Evolutionary conservation across 2,329 filamentous ascomycete species (phyloP).

Genomic region (Penicillium decumbens): DNA sequence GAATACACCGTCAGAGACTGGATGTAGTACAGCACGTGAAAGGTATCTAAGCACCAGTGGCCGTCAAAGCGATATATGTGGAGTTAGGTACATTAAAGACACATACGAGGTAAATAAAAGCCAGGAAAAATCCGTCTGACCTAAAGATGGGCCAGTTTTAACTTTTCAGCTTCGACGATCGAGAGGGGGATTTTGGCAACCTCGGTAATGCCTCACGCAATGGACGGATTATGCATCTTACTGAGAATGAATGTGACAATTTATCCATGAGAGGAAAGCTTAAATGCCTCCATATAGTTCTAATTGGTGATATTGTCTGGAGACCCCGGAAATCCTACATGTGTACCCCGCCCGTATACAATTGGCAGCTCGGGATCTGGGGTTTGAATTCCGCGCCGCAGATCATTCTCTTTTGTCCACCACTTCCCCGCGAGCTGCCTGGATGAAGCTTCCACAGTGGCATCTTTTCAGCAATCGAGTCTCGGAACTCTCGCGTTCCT

Average conservation of each 20-base stretch:
- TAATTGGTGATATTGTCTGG: not conserved
- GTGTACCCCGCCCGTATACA: too few relatives aligned
- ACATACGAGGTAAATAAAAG: not conserved
- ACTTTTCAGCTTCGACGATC: not conserved
- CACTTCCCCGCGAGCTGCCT: slow-evolving; percentile 5
- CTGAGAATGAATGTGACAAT: not conserved
- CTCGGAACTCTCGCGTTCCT: slow-evolving; percentile 3
- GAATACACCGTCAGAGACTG: not conserved
- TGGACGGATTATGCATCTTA: not conserved
- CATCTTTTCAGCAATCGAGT: slow-evolving; percentile 12
- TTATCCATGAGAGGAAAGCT: not conserved
- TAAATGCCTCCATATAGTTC: not conserved
- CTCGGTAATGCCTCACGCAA: slow-evolving; percentile 4
- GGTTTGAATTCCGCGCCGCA: not conserved
- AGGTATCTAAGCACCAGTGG: not conserved
- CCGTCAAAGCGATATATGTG: not conserved
- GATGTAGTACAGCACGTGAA: slow-evolving; percentile 7
- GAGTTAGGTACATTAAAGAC: not conserved
- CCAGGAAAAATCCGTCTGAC: too few relatives aligned
- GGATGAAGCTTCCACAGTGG: slow-evolving; percentile 31
- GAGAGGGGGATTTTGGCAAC: slow-evolving; percentile 9
- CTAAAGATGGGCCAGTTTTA: not conserved
- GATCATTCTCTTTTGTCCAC: not conserved
- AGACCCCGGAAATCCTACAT: not conserved
- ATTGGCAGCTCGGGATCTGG: not conserved